A percentile compares a stretch with the other conserved stretches of the same genome.
phyloP scores from a whole-genome alignment of 129 eudicot genomes.

The Dittrichia graveolens region DNA sequence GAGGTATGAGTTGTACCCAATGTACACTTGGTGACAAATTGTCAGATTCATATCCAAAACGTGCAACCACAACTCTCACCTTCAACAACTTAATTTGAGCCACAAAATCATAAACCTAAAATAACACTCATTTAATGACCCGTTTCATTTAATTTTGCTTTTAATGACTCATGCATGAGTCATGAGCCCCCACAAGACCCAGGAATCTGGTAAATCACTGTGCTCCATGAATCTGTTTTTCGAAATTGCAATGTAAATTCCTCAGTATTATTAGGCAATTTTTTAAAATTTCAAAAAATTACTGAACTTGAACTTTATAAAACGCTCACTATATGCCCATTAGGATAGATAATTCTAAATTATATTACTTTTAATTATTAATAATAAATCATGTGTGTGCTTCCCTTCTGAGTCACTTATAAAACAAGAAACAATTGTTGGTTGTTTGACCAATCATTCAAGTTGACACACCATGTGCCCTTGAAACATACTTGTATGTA shows the following conservation, averaged over 20 bases:
- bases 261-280: too few relatives aligned
- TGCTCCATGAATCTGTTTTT: too few relatives aligned
- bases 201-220: too few relatives aligned
- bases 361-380: not conserved
- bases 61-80: constrained; percentile 17
- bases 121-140: not conserved
- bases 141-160: not conserved
- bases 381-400: not conserved
- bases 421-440: constrained; percentile 19
- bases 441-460: constrained; percentile 38
- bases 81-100: constrained; percentile 14
- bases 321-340: not conserved
- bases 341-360: too few relatives aligned
- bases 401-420: constrained; percentile 1
- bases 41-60: constrained; percentile 28
- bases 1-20: constrained; percentile 14
- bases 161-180: too few relatives aligned
- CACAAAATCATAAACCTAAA: constrained; percentile 21
- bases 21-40: constrained; percentile 16
- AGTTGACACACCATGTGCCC: constrained; percentile 39
- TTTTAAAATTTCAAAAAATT: too few relatives aligned
- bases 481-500: constrained; percentile 25
- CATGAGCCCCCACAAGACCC: not conserved
- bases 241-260: too few relatives aligned
- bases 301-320: not conserved